Evolutionary conservation across 805 yeast species (phyloP), one percentile per base, ranked within the genome.

Genomic region (Ogataea pilisensis): DNA sequence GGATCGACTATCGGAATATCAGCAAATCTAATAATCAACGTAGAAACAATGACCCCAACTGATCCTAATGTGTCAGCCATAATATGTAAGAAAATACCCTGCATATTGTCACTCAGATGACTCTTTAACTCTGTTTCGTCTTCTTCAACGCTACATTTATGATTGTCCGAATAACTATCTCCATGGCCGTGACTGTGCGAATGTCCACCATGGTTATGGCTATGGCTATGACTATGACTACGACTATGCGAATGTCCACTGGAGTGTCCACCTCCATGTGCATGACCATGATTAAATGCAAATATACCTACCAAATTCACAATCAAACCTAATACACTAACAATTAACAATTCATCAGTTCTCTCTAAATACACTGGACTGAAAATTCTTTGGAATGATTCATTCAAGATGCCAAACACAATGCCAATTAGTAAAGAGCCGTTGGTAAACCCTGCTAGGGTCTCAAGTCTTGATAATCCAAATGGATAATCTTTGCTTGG

Each of bases 11-110:
- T 82, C 40, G 80, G 75, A 78, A 85, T 76, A 14, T 78, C 77
- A 8, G 74, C 64, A 26, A 79, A 54, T 43, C 81, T 78, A 8
- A 91, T 85, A 30, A 93, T 64, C 5, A 88, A 40, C 0, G 99
- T 91, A 0, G 97, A 89, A 1, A 88, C 62, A n/a, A 93, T 90
- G 14, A 95, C 99, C 6, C 98, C 98, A 0, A 90, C 95, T 0
- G 98, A 91, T 0, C 99, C 99, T 31, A 93, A 67, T 0, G 98
- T 90, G 55, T 93, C 99, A 0, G 99, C 99, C 34, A 93, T 59
- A 24, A 93, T 85, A 53, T 93, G 99, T 34, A 93, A 67, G 55
- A 93, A 93, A 5, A 93, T 87, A 12, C 99, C 99, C 43, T 83
- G 80, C 95, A 91, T 85, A 60, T 91, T 91, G 50, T 76, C 80